Percentiles rank a stretch among this genome's conserved stretches.
Conservation (phyloP, 305 asterid genomes). For the Fraxinus nigra region DNA sequence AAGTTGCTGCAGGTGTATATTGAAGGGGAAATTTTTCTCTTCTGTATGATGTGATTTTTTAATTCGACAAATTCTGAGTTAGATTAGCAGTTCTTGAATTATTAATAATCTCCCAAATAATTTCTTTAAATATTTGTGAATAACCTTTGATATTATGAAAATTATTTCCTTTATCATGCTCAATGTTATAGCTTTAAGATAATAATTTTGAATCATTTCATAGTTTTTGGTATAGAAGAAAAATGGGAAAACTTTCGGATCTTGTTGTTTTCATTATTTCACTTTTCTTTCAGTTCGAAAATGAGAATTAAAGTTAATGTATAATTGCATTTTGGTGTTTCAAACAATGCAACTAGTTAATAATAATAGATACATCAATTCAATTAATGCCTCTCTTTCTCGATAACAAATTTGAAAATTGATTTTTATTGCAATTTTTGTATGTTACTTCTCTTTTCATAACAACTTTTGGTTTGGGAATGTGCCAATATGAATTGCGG, state of each 20-base stretch:
- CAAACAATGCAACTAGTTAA: no score
- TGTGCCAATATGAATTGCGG: neutral
- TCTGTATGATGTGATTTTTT: neutral
- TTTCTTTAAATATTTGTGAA: no score
- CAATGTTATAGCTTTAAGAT: neutral
- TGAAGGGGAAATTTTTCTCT: neutral
- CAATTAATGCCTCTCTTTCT: neutral
- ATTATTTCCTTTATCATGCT: neutral
- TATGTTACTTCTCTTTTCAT: neutral
- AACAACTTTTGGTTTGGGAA: neutral
- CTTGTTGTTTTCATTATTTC: no score
- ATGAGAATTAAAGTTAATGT: no score
- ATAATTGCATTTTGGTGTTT: no score
- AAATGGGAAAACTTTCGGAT: no score
- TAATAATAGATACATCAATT: no score
- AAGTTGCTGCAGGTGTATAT: constrained; percentile 60
- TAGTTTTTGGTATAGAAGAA: neutral
- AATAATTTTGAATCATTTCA: neutral
- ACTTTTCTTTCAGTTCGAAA: no score
- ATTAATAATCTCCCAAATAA: neutral
- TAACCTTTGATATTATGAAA: no score
- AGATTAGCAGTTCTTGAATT: neutral
- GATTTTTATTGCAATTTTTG: no score
- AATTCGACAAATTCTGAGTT: neutral
- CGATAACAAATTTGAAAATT: no score